These are phyloP conservation scores for Stagonosporopsis vannaccii DNA, from an alignment of 2,329 filamentous ascomycete species.

Conservation along the genomic window DNA sequence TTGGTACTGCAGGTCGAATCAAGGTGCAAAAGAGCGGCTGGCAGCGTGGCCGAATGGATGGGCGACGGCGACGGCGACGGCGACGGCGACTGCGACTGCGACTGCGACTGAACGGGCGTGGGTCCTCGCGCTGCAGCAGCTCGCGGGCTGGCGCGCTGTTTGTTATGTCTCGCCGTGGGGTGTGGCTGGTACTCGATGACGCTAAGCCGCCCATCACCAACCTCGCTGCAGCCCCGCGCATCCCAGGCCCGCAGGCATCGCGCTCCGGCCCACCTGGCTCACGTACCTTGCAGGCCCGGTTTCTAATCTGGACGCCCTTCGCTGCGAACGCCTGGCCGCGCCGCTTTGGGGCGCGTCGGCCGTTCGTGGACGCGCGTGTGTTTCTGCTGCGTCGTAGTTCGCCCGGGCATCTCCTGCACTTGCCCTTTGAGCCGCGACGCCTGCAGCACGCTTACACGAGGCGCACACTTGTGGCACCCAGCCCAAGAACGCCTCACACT, in stretches of 20 bases:
- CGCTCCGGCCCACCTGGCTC: not conserved
- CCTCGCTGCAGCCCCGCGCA: constrained; percentile 17
- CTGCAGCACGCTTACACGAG: constrained; percentile 5
- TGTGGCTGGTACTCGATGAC: constrained; percentile 12
- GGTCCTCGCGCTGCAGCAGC: constrained; percentile 5
- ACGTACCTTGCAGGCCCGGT: constrained; percentile 18
- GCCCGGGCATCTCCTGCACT: too few species aligned
- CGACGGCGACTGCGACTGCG: not conserved
- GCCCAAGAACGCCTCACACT: too few species aligned
- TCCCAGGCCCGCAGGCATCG: not conserved
- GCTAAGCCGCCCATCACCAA: constrained; percentile 6
- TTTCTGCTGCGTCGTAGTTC: too few species aligned
- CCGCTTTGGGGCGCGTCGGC: not conserved
- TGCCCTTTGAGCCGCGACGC: constrained; percentile 1
- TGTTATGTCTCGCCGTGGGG: constrained; percentile 10
- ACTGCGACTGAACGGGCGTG: not conserved
- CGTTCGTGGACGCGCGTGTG: not conserved
- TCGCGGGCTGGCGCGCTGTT: constrained; percentile 5
- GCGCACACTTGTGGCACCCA: too few species aligned
- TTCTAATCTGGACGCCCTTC: not conserved
- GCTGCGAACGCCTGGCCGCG: constrained; percentile 7
- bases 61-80: not conserved
- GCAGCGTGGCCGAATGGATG: constrained; percentile 2
- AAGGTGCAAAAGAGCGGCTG: constrained; percentile 14
- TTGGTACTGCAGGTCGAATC: not conserved